Percentiles rank a stretch among this genome's conserved stretches.
These are phyloP conservation scores for Suhomyces canberraensis DNA, from an alignment of 805 yeast genomes.

Conservation along the genomic window DNA sequence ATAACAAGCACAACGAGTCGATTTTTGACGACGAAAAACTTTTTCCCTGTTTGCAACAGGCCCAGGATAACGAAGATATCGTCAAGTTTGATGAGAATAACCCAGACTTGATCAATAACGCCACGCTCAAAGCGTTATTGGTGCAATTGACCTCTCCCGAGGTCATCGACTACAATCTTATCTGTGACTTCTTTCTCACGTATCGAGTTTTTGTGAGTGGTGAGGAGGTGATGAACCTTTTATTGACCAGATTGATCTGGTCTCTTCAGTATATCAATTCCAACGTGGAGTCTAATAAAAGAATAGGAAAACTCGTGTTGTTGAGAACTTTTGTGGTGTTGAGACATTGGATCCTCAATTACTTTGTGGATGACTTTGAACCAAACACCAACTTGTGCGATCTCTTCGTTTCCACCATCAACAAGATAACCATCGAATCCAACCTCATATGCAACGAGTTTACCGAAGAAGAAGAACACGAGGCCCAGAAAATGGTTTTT, in stretches of 20 bases:
- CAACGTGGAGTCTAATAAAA: conserved; percentile 19
- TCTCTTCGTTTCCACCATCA: conserved; percentile 45
- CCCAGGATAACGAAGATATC: conserved; percentile 14
- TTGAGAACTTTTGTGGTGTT: conserved; percentile 82
- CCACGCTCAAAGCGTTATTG: conserved; percentile 45
- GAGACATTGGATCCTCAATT: conserved; percentile 87
- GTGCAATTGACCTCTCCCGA: conserved; percentile 70
- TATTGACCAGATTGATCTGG: conserved; percentile 72
- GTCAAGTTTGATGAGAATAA: conserved; percentile 35
- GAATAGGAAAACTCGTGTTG: conserved; percentile 62
- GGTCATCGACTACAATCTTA: conserved; percentile 68
- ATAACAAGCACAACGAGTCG: conserved; percentile 36
- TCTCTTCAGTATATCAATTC: conserved; percentile 47
- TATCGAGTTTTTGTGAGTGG: conserved; percentile 67
- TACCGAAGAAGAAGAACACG: conserved; percentile 3
- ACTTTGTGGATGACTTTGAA: conserved; percentile 75
- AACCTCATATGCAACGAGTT: conserved; percentile 18
- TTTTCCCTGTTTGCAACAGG: conserved; percentile 30
- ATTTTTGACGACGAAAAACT: conserved; percentile 34
- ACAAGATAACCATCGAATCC: conserved; percentile 37
- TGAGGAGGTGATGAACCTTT: conserved; percentile 54
- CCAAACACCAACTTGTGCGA: conserved; percentile 32
- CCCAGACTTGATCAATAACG: conserved; percentile 33
- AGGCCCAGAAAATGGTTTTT: conserved; percentile 21
- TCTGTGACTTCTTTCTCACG: conserved; percentile 84